A percentile compares a stretch with the other conserved stretches of the same genome.
Evolutionary conservation across 441 rosid genomes (phyloP).

Genomic region (Francoa sonchifolia): DNA sequence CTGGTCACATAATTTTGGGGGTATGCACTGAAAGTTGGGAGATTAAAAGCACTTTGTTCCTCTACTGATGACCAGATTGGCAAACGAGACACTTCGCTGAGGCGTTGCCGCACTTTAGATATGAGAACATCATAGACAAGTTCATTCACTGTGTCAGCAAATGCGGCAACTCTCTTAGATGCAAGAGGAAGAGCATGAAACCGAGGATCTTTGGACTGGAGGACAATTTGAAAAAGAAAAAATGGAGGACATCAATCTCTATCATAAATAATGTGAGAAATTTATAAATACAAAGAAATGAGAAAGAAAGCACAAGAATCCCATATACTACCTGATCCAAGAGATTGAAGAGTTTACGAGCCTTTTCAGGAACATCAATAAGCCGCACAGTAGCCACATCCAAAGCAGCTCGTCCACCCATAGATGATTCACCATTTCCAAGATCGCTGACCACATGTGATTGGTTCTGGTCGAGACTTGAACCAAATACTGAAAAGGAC

Average conservation of each 20-base stretch:
- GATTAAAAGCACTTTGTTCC: constrained; percentile 70
- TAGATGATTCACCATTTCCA: constrained; percentile 36
- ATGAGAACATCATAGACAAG: constrained; percentile 90
- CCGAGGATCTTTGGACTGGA: constrained; percentile 95
- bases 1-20: constrained; percentile 87
- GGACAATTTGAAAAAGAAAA: constrained; percentile 7
- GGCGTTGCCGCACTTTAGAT: constrained; percentile 91
- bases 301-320: no score
- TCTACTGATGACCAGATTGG: constrained; percentile 87
- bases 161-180: constrained; percentile 80
- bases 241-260: no score
- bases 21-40: constrained; percentile 91
- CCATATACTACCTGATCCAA: constrained; percentile 98
- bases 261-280: no score
- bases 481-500: constrained; percentile 65
- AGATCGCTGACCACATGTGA: constrained; percentile 35
- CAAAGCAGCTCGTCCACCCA: constrained; percentile 78
- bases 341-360: constrained; percentile 69
- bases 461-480: constrained; percentile 61
- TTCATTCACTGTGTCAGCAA: constrained; percentile 81
- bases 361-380: constrained; percentile 78
- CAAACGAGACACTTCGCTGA: constrained; percentile 66
- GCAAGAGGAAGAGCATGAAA: constrained; percentile 92
- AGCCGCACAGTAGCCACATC: constrained; percentile 88
- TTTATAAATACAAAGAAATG: constrained; percentile 4